phyloP scores from a whole-genome alignment of 1,139 yeast species.

The Geotrichum carabidarum region DNA sequence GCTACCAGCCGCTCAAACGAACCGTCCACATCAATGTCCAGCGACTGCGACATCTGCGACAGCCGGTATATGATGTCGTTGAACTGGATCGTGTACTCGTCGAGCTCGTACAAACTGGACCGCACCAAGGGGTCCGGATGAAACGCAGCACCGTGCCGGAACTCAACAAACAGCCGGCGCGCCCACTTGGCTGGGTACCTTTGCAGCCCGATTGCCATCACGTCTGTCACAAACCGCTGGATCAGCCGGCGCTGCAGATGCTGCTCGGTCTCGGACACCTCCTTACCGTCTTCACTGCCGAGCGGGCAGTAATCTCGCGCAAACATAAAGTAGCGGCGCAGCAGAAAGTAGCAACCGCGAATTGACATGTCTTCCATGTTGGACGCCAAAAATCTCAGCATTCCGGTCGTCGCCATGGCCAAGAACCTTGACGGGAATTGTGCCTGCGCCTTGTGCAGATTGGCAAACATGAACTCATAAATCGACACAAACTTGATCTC shows the following conservation, averaged over 20 bases:
- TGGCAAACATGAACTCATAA: constrained; percentile 54
- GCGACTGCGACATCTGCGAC: constrained; percentile 50
- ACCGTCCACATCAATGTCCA: constrained; percentile 53
- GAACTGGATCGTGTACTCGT: constrained; percentile 26
- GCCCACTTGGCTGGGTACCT: constrained; percentile 33
- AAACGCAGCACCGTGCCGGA: constrained; percentile 28
- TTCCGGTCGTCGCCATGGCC: constrained; percentile 56
- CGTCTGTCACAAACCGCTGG: constrained; percentile 44
- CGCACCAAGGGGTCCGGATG: constrained; percentile 19
- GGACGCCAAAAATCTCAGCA: constrained; percentile 48
- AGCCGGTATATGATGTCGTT: constrained; percentile 43
- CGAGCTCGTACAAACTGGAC: constrained; percentile 23
- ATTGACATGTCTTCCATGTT: constrained; percentile 38
- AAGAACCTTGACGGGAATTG: constrained; percentile 75
- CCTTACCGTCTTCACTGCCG: constrained; percentile 37
- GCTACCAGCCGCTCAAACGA: constrained; percentile 38
- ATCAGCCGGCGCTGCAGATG: constrained; percentile 41
- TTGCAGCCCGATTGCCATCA: constrained; percentile 43
- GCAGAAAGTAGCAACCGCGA: constrained; percentile 42
- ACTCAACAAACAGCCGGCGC: constrained; percentile 32
- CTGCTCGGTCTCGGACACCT: constrained; percentile 36
- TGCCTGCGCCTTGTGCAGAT: constrained; percentile 54
- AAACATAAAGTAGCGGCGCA: constrained; percentile 60
- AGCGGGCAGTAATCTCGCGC: constrained; percentile 56
- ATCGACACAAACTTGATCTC: constrained; percentile 60